These are phyloP conservation scores for Posidonia oceanica DNA, from an alignment of 116 monocot species.

Conservation along the genomic window DNA sequence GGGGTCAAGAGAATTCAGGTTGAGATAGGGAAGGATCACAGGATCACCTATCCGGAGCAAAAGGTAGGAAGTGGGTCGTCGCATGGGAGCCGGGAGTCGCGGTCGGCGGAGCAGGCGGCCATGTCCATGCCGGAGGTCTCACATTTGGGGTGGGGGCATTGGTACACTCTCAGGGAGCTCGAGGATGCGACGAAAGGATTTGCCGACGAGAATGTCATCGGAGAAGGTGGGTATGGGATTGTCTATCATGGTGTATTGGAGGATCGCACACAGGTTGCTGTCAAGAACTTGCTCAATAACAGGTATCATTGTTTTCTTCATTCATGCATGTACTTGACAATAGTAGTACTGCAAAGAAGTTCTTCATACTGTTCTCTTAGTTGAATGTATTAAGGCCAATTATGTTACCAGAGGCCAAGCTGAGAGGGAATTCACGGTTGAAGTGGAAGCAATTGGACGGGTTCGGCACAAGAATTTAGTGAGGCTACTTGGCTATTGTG, in stretches of 20 bases:
- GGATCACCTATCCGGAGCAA: constrained; percentile 32
- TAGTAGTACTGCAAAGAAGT: no score
- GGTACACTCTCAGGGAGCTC: constrained; percentile 86
- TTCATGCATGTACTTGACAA: no score
- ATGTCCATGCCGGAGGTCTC: constrained; percentile 27
- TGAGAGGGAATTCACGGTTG: constrained; percentile 91
- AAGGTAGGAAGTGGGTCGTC: constrained; percentile 15
- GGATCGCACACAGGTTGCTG: constrained; percentile 38
- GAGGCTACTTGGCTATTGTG: constrained; percentile 75
- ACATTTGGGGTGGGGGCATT: constrained; percentile 69
- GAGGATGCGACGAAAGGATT: constrained; percentile 54
- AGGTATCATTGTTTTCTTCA: constrained; percentile 16
- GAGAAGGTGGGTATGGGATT: constrained; percentile 87
- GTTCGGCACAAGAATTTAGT: constrained; percentile 90
- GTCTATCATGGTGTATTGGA: constrained; percentile 67
- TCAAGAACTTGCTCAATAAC: constrained; percentile 61
- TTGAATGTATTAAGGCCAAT: no score
- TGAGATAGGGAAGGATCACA: constrained; percentile 44
- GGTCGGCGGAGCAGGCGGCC: constrained; percentile 18
- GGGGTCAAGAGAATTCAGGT: constrained; percentile 19
- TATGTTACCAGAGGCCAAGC: constrained; percentile 56
- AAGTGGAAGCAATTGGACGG: constrained; percentile 87
- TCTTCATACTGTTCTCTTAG: no score
- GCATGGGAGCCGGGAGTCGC: constrained; percentile 26
- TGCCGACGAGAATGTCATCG: constrained; percentile 61